Conservation (phyloP, 2,329 filamentous ascomycete species). For the Ophiocordyceps camponoti-leonardi region DNA sequence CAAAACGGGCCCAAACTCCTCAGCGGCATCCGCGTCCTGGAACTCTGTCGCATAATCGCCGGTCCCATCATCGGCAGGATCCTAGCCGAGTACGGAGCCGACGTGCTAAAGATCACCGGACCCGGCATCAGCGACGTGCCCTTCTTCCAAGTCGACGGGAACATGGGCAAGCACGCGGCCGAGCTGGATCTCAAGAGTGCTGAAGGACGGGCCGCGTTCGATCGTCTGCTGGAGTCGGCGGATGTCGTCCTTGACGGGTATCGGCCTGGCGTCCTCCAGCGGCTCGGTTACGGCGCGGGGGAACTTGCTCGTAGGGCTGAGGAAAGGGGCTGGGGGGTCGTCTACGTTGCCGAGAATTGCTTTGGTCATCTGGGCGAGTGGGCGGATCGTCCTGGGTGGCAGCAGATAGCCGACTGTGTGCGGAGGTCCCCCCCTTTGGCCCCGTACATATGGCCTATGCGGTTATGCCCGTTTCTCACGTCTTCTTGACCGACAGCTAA, state of each 20-base stretch:
- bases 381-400: conserved; percentile 50
- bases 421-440: not conserved
- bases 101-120: conserved; percentile 56
- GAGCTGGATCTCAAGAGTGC: conserved; percentile 44
- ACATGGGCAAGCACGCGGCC: conserved; percentile 51
- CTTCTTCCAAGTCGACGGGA: conserved; percentile 56
- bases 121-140: conserved; percentile 52
- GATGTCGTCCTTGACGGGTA: conserved; percentile 55
- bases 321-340: conserved; percentile 40
- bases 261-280: conserved; percentile 45
- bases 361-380: conserved; percentile 46
- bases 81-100: conserved; percentile 58
- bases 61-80: conserved; percentile 56
- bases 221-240: conserved; percentile 39
- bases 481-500: too few species aligned
- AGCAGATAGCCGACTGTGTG: conserved; percentile 50
- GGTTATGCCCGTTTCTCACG: too few species aligned
- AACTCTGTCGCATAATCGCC: conserved; percentile 60
- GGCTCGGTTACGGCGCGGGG: conserved; percentile 44
- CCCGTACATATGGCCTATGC: too few species aligned
- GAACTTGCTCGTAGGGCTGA: conserved; percentile 33
- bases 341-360: conserved; percentile 57
- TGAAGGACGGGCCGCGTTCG: conserved; percentile 35
- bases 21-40: conserved; percentile 53
- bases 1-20: conserved; percentile 11